Conservation (phyloP, 208 protist species). For the Lotmaria passim region DNA sequence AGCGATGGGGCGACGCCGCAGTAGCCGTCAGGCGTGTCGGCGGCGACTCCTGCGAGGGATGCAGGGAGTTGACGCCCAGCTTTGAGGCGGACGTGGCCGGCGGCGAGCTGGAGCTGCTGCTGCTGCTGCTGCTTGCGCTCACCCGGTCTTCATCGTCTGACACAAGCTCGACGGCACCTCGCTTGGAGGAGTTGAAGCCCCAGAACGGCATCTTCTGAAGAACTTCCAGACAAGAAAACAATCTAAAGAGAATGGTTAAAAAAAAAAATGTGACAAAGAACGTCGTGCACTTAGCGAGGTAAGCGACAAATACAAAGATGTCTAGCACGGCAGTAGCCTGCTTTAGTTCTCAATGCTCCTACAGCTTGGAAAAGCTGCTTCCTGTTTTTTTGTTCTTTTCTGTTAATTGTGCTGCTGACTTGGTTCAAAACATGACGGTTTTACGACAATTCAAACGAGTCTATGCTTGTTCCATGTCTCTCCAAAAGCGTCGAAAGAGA, state of each 20-base stretch:
- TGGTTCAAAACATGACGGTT: no score
- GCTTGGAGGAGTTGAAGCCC: conserved; percentile 7
- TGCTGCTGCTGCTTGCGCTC: conserved; percentile 19
- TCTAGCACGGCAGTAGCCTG: no score
- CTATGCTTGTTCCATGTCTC: no score
- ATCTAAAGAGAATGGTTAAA: background rate
- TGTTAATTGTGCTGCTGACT: no score
- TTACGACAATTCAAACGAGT: no score
- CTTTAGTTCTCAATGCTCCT: no score
- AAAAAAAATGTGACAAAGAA: background rate
- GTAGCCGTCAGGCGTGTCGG: background rate
- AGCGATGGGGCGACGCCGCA: background rate
- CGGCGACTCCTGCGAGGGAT: conserved; percentile 8
- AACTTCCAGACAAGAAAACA: background rate
- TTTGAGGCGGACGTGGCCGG: background rate
- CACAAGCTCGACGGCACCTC: conserved; percentile 18
- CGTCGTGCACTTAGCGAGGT: no score
- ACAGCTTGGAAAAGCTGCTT: no score
- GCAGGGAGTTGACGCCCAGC: background rate
- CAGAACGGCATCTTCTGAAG: conserved; percentile 20
- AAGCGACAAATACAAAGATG: no score
- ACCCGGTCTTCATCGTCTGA: conserved; percentile 21
- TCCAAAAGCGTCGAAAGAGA: no score
- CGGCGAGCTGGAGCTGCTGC: conserved; percentile 16
- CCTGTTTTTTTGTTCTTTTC: no score